phyloP scores from a whole-genome alignment of 1,284 basidiomycete genomes.

The Ustilago nuda region DNA sequence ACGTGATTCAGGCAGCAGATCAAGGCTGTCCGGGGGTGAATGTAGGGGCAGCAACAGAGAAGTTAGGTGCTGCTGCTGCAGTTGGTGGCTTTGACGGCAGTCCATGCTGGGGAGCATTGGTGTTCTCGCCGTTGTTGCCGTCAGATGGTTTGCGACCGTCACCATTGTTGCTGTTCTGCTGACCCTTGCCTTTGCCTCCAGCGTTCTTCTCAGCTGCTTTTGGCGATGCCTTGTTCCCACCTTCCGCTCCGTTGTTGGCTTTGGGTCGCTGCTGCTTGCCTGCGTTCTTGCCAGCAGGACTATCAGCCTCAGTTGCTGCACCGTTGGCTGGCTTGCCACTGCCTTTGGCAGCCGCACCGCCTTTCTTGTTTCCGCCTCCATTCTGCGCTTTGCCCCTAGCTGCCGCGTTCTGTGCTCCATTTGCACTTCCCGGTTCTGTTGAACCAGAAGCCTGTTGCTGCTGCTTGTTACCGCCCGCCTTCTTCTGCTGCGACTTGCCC shows the following conservation, averaged over 20 bases:
- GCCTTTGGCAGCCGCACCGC: background rate
- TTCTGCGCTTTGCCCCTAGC: conserved; percentile 22
- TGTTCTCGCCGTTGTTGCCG: conserved; percentile 2
- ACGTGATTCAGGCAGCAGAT: too few relatives aligned
- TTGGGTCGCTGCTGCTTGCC: conserved; percentile 2
- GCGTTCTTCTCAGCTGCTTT: conserved; percentile 10
- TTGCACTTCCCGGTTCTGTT: conserved; percentile 3
- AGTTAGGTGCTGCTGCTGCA: conserved; percentile 11
- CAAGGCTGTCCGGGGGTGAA: conserved; percentile 29
- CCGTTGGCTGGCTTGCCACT: conserved; percentile 24
- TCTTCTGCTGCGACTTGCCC: conserved; percentile 31
- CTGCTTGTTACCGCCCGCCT: conserved; percentile 21
- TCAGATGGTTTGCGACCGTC: background rate
- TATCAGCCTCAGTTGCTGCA: background rate
- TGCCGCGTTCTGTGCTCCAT: conserved; percentile 10
- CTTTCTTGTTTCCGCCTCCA: conserved; percentile 26
- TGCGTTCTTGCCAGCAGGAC: background rate
- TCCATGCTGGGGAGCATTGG: conserved; percentile 2
- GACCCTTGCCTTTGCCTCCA: conserved; percentile 8
- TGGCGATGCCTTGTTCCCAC: conserved; percentile 11
- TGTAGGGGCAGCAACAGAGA: conserved; percentile 35
- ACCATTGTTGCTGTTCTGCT: background rate
- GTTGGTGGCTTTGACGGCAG: conserved; percentile 24
- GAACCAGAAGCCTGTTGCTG: conserved; percentile 15
- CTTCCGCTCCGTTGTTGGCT: conserved; percentile 2